These are phyloP conservation scores for Termitomyces sp. DNA, from an alignment of 768 basidiomycete genomes.

Conservation along the genomic window DNA sequence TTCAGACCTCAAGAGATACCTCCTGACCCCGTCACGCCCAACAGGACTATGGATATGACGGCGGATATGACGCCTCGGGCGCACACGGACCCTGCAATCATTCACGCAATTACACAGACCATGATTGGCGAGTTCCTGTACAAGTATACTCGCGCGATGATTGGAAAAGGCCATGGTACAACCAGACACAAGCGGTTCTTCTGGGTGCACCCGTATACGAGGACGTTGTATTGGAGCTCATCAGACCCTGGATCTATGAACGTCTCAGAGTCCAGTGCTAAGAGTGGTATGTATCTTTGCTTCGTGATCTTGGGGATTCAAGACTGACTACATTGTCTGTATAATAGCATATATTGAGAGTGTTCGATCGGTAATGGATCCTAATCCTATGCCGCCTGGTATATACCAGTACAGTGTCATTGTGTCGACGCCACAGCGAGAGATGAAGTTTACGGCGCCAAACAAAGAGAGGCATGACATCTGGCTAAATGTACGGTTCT, in stretches of 20 bases:
- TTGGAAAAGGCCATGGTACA: constrained; percentile 90
- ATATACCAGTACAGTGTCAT: constrained; percentile 91
- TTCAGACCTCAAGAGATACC: constrained; percentile 38
- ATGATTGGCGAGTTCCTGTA: constrained; percentile 99
- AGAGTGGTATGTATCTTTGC: constrained; percentile 75
- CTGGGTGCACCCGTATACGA: constrained; percentile 99
- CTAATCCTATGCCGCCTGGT: constrained; percentile 94
- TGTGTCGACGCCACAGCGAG: constrained; percentile 88
- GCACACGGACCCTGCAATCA: constrained; percentile 80
- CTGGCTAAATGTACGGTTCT: constrained; percentile 72
- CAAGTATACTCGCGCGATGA: constrained; percentile 89
- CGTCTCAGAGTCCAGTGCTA: constrained; percentile 89
- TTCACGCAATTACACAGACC: constrained; percentile 97
- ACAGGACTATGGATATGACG: constrained; percentile 41
- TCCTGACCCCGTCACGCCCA: constrained; percentile 41
- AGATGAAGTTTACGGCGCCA: constrained; percentile 98
- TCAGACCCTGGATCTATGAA: constrained; percentile 88
- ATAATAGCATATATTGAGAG: constrained; percentile 89
- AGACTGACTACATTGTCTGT: constrained; percentile 11
- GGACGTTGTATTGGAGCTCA: constrained; percentile 96
- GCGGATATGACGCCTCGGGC: constrained; percentile 40
- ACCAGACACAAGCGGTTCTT: constrained; percentile 93
- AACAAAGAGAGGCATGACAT: constrained; percentile 96
- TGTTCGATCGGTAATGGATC: constrained; percentile 88
- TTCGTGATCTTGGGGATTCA: not conserved